A percentile compares a stretch with the other conserved stretches of the same genome.
These are phyloP conservation scores for Extremus antarcticus DNA, from an alignment of 495 filamentous ascomycete species.

Conservation along the genomic window DNA sequence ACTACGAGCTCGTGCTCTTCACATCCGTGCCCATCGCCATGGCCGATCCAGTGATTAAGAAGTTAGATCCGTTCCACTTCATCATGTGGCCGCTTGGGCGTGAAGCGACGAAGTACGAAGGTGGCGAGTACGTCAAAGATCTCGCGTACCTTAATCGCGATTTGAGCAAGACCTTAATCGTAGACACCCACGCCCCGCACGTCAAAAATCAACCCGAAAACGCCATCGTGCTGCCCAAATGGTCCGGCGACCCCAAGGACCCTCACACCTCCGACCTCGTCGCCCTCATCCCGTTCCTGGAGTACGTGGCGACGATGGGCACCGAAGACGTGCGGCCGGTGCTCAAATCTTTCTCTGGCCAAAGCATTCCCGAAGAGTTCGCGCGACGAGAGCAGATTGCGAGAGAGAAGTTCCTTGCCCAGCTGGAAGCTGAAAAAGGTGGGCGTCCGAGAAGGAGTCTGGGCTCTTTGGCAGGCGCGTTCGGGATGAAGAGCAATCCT, in stretches of 20 bases:
- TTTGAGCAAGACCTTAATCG: conserved; percentile 81
- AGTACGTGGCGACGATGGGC: conserved; percentile 91
- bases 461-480: conserved; percentile 48
- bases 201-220: conserved; percentile 83
- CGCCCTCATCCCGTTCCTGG: conserved; percentile 82
- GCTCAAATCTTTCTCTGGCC: conserved; percentile 78
- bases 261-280: conserved; percentile 58
- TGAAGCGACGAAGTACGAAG: conserved; percentile 88
- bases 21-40: conserved; percentile 71
- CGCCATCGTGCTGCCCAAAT: conserved; percentile 79
- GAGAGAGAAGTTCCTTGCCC: conserved; percentile 66
- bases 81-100: conserved; percentile 92
- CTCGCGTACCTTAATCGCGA: conserved; percentile 92
- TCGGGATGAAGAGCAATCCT: conserved; percentile 56
- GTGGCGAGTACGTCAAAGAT: conserved; percentile 96
- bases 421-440: conserved; percentile 58
- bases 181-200: conserved; percentile 76
- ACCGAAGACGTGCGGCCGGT: conserved; percentile 73
- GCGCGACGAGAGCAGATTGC: conserved; percentile 75
- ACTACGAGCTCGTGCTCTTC: conserved; percentile 95
- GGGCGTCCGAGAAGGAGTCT: conserved; percentile 46
- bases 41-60: conserved; percentile 77
- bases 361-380: conserved; percentile 77
- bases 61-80: conserved; percentile 91
- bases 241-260: conserved; percentile 74